Evolutionary conservation across 345 rosid genomes (phyloP).

Genomic region (Rhodamnia rubescens): DNA sequence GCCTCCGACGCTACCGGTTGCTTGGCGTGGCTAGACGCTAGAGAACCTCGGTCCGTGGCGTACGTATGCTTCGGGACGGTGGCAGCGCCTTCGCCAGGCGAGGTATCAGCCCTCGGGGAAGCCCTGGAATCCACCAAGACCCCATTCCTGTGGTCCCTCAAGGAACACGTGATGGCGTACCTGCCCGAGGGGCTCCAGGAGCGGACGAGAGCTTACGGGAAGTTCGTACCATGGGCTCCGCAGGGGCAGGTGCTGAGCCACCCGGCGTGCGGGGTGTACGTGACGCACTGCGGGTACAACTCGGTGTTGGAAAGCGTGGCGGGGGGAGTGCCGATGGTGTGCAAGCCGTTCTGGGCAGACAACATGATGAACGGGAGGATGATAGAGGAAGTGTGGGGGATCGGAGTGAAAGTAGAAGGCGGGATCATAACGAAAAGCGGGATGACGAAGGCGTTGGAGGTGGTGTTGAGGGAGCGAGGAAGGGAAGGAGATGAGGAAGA

Average conservation of each 20-base stretch:
- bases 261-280: slow-evolving; percentile 20
- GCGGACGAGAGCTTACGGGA: slow-evolving; percentile 25
- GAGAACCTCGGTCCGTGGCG: slow-evolving; percentile 17
- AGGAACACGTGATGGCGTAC: neutral
- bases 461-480: slow-evolving; percentile 16
- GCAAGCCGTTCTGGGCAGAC: slow-evolving; percentile 46
- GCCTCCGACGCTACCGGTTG: slow-evolving; percentile 12
- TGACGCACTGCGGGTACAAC: slow-evolving; percentile 51
- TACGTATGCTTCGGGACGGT: slow-evolving; percentile 58
- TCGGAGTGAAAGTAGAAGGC: slow-evolving; percentile 30
- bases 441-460: slow-evolving; percentile 21
- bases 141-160: slow-evolving; percentile 23
- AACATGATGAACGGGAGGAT: slow-evolving; percentile 32
- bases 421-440: slow-evolving; percentile 17
- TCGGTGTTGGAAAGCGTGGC: slow-evolving; percentile 42
- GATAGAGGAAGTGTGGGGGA: slow-evolving; percentile 43
- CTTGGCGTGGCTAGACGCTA: slow-evolving; percentile 40
- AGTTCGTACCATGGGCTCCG: slow-evolving; percentile 52
- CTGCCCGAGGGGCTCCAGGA: slow-evolving; percentile 21
- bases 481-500: slow-evolving; percentile 28
- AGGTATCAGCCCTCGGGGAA: slow-evolving; percentile 36
- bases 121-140: slow-evolving; percentile 30
- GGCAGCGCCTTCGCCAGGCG: slow-evolving; percentile 14
- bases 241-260: slow-evolving; percentile 38
- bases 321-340: slow-evolving; percentile 44